Conservation (phyloP, 352 stramenopile genomes). For the Saprolegnia diclina region DNA sequence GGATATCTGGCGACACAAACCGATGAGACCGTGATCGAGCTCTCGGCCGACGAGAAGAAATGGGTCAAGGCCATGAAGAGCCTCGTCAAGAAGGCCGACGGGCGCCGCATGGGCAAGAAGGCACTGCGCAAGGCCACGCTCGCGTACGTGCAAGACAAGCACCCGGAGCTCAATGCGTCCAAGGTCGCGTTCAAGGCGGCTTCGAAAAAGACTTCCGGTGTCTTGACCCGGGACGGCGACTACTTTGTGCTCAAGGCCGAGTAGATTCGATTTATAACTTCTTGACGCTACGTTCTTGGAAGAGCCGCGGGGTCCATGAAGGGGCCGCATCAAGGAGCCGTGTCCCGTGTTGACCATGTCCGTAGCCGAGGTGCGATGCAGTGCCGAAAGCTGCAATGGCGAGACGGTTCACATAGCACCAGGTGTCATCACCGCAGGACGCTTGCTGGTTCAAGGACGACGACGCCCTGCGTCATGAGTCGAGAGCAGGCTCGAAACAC, state of each 20-base stretch:
- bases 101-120: slow-evolving; percentile 51
- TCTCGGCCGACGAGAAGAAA: slow-evolving; percentile 49
- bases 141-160: slow-evolving; percentile 38
- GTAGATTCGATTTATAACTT: background rate
- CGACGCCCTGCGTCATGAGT: too few species aligned
- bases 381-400: too few species aligned
- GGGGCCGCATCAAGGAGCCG: too few species aligned
- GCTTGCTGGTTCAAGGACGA: too few species aligned
- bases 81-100: slow-evolving; percentile 40
- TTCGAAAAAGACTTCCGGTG: background rate
- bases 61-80: slow-evolving; percentile 66
- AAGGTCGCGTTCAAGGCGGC: slow-evolving; percentile 58
- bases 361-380: too few species aligned
- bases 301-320: too few species aligned
- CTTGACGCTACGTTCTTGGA: too few species aligned
- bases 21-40: slow-evolving; percentile 13
- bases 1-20: slow-evolving; percentile 16
- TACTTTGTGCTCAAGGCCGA: slow-evolving; percentile 20
- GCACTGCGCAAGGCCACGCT: slow-evolving; percentile 45
- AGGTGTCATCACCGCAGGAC: too few species aligned
- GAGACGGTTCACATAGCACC: too few species aligned
- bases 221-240: slow-evolving; percentile 16
- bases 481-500: too few species aligned
- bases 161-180: slow-evolving; percentile 57
- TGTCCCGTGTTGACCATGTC: too few species aligned